A percentile compares a stretch with the other conserved stretches of the same genome.
Conservation (phyloP, 2,329 filamentous ascomycete genomes). For the Penicillium sp. region DNA sequence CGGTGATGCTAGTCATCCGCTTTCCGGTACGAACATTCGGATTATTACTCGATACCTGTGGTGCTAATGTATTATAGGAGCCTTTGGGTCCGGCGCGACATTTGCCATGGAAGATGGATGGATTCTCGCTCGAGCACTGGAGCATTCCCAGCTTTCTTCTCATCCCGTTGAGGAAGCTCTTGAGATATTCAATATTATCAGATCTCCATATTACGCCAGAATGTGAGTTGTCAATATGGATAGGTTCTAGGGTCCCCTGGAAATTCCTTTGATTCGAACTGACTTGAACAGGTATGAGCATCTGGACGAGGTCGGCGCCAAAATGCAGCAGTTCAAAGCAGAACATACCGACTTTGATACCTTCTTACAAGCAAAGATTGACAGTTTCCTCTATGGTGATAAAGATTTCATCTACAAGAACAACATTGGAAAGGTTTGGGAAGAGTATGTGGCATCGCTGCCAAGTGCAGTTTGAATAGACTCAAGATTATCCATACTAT, state of each 20-base stretch:
- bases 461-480: not conserved
- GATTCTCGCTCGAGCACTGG: conserved; percentile 42
- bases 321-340: conserved; percentile 17
- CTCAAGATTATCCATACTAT: not conserved
- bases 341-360: conserved; percentile 27
- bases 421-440: conserved; percentile 40
- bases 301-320: conserved; percentile 10
- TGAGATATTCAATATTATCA: conserved; percentile 40
- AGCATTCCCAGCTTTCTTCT: conserved; percentile 15
- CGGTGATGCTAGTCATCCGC: conserved; percentile 57
- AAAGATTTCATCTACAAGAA: conserved; percentile 47
- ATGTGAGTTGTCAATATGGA: conserved; percentile 30
- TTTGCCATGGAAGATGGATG: conserved; percentile 50
- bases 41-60: not conserved
- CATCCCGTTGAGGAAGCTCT: conserved; percentile 30
- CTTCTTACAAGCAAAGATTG: conserved; percentile 30
- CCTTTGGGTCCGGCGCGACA: conserved; percentile 48
- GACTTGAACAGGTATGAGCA: conserved; percentile 9
- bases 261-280: not conserved
- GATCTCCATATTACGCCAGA: conserved; percentile 42
- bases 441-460: not conserved
- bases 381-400: conserved; percentile 31
- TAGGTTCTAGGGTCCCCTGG: conserved; percentile 2
- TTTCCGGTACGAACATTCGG: conserved; percentile 39
- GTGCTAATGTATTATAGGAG: conserved; percentile 23